Evolutionary conservation across 2,329 filamentous ascomycete species (phyloP), one percentile per base, ranked within the genome.

Genomic region (Fusarium sterilihyphosum): DNA sequence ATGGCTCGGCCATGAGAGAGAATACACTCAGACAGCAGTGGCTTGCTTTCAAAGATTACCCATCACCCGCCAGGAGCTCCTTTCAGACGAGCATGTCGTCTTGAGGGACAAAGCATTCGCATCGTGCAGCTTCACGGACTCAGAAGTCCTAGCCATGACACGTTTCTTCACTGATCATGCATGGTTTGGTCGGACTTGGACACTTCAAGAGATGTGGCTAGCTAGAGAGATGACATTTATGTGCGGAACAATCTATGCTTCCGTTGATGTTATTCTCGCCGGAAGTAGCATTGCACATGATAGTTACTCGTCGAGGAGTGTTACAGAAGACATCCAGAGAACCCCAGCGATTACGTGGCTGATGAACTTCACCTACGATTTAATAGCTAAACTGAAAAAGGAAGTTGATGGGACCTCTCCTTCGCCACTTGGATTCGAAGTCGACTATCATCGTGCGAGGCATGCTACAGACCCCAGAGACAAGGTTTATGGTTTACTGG

Each of bases 131-230:
- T 58, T 58, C 13, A 26, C 24, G 2, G 40, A 58, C 24, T 40
- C 24, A 8, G 60, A 62, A 7, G 3, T 40, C 13, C 8, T 58
- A 17, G 50, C 38, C 8, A 62, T 62, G 24, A 29, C 60, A 20
- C 50, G 50, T 24, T 62, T 62, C 40, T 62, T 62, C 13, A 58
- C 31, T 16, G 60, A 62, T 5, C 50, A 62, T 33, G 40, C 60
- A 10, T 62, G 60, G 50, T 62, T 62, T 17, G 60, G 50, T 3
- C 50, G 60, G 35, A 58, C 60, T 24, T 62, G 60, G 60, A 62
- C 60, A 38, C 60, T 62, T 46, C 60, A 62, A 16, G 60, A 58
- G 50, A 62, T 62, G 60, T 62, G 60, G 60, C 13, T 62, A 8
- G 60, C 60, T 58, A 40, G 40, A n/a, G 53, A 57, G 16, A 20